Base-by-base conservation (phyloP, 2,329 filamentous ascomycete species). In the Albophoma yamanashiensis region DNA sequence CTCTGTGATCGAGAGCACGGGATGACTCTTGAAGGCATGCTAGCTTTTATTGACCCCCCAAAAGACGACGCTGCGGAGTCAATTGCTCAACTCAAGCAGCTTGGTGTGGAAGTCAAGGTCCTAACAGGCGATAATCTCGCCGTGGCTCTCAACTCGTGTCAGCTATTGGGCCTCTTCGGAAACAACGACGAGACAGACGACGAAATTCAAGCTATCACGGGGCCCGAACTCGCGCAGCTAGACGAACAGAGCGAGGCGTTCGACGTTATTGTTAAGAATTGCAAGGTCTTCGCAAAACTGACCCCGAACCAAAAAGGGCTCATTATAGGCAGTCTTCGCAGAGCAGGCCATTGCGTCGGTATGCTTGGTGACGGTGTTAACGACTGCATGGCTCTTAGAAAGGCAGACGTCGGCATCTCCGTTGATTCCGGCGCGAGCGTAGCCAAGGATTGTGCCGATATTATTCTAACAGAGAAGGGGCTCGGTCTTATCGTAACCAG, bases 291-390 rank as follows among this genome's bases (percentile, higher is more conserved):
- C 61, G 67, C 68, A 57, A 70, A 70, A 59, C 62, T 70, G 34
- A 66, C 64, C 0, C 68, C 68, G 0, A 61, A 60, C 4, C 67
- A 70, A 55, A 70, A 70, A 58, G 65, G 63, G 5, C 45, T 62
- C 15, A 63, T 70, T 22, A 58, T 69, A 12, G 61, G 62, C 14
- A 66, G 64, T 31, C 61, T 70, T 15, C 63, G 62, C 39, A 62
- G 59, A 27, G 61, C 64, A 1, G 68, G 67, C 4, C 58, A 68
- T 56, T 67, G 64, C 45, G 68, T 70, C 0, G 67, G 68, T 3
- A 70, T 70, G 67, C 61, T 69, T 14, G 68, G 67, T 3, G 68
- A 70, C 43, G 68, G 68, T 22, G 67, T 70, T 61, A 70, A 70
- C 55, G 68, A 70, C 59, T 69, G 67, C 60, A 63, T 70, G 15